phyloP scores from a whole-genome alignment of 345 rosid genomes.

The Nasturtium officinale region DNA sequence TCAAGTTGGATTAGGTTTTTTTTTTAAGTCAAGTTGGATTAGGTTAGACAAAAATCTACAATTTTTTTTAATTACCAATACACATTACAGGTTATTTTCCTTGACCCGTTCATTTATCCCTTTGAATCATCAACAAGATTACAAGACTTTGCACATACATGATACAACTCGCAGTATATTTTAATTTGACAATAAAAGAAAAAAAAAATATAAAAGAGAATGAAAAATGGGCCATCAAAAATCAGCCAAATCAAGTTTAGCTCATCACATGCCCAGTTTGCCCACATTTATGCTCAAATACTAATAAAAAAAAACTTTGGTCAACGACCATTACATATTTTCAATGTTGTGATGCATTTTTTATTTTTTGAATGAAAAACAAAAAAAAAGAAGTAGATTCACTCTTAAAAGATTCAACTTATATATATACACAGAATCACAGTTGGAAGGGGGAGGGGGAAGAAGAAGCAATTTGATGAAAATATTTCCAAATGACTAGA shows the following conservation, averaged over 20 bases:
- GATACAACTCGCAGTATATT: not conserved
- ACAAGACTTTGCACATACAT: constrained; percentile 11
- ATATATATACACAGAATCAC: not conserved
- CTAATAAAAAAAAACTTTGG: not conserved
- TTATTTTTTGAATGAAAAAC: not conserved
- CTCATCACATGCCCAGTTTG: not conserved
- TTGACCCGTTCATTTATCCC: constrained; percentile 21
- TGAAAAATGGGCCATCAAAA: not conserved
- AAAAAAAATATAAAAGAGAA: not conserved
- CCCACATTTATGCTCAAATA: too few relatives aligned
- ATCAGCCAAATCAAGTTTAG: not conserved
- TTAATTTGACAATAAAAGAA: not conserved
- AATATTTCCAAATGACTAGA: not conserved
- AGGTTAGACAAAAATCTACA: constrained; percentile 10
- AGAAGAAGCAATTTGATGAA: not conserved
- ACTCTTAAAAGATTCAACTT: not conserved
- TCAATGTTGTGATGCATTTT: not conserved
- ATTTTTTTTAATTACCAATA: constrained; percentile 10
- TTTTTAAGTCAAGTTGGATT: constrained; percentile 18
- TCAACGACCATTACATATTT: not conserved
- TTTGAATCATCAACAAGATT: not conserved
- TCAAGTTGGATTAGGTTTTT: constrained; percentile 8
- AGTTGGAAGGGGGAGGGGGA: too few relatives aligned
- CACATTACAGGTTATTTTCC: not conserved
- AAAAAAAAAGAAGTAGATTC: too few relatives aligned